phyloP scores from a whole-genome alignment of 306 rosid species.

The Lithocarpus polystachyus region DNA sequence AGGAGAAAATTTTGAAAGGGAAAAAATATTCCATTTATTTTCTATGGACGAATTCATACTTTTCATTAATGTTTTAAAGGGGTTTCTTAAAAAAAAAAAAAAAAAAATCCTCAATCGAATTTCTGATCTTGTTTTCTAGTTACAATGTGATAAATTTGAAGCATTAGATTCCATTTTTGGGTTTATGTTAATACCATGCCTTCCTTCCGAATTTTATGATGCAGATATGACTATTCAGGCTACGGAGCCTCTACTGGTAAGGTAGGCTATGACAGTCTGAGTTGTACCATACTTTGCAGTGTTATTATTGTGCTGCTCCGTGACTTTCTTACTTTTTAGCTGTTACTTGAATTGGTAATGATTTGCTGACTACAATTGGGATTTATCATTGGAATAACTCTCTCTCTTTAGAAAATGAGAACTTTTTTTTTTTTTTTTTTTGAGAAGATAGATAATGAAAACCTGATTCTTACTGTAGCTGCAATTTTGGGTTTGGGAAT shows the following conservation, averaged over 20 bases:
- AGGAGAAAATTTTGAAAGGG: not conserved
- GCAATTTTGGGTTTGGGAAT: not conserved
- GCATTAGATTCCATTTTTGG: constrained; percentile 1
- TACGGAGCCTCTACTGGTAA: constrained; percentile 98
- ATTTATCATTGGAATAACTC: not conserved
- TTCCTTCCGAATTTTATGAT: constrained; percentile 29
- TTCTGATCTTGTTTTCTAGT: not conserved
- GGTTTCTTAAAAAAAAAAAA: not conserved
- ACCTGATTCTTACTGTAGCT: not conserved
- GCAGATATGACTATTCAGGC: constrained; percentile 98
- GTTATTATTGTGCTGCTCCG: not conserved
- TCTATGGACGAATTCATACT: not conserved
- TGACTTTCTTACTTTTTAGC: not conserved
- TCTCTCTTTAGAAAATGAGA: not conserved
- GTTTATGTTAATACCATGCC: constrained; percentile 17
- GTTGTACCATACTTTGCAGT: not conserved
- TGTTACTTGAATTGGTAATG: not conserved
- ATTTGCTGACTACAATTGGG: not conserved
- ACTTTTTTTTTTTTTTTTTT: no score
- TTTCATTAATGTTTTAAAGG: not conserved
- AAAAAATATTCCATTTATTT: not conserved
- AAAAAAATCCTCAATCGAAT: not conserved
- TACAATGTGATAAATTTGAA: constrained; percentile 1
- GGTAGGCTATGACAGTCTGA: constrained; percentile 47
- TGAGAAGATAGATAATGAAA: no score